Evolutionary conservation across 2,329 filamentous ascomycete genomes (phyloP).

Genomic region (Fusarium staphyleae): DNA sequence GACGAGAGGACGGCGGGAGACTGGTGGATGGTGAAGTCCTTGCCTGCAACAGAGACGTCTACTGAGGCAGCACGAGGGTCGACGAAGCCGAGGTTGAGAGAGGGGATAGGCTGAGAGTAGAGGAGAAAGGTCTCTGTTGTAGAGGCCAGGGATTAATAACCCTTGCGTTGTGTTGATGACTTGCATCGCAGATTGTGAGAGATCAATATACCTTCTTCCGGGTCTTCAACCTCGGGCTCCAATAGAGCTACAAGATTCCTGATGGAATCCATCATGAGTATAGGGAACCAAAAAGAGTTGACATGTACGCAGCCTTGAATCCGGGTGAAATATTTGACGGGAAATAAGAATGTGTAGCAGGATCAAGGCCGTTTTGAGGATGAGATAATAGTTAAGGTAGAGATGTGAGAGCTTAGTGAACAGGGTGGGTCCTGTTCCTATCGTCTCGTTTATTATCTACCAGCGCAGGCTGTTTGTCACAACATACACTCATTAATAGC

Average conservation of each 20-base stretch:
- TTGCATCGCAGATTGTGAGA: background rate
- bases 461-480: too few relatives aligned
- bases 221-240: conserved; percentile 55
- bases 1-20: conserved; percentile 84
- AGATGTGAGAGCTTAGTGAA: too few relatives aligned
- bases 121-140: conserved; percentile 83
- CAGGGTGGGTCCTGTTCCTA: too few relatives aligned
- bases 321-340: too few relatives aligned
- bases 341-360: background rate
- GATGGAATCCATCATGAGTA: conserved; percentile 25
- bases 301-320: too few relatives aligned
- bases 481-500: too few relatives aligned
- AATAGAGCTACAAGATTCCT: conserved; percentile 44
- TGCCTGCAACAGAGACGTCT: conserved; percentile 71
- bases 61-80: conserved; percentile 72
- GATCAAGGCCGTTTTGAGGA: too few relatives aligned
- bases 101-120: conserved; percentile 78
- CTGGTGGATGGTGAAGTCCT: conserved; percentile 80
- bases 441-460: too few relatives aligned
- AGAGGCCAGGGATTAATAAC: background rate
- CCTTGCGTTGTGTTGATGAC: background rate
- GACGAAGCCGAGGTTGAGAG: conserved; percentile 84
- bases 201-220: conserved; percentile 53
- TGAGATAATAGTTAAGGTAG: too few relatives aligned
- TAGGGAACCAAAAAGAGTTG: too few relatives aligned